phyloP scores from a whole-genome alignment of 805 yeast species.

The Ogataea neopini region DNA sequence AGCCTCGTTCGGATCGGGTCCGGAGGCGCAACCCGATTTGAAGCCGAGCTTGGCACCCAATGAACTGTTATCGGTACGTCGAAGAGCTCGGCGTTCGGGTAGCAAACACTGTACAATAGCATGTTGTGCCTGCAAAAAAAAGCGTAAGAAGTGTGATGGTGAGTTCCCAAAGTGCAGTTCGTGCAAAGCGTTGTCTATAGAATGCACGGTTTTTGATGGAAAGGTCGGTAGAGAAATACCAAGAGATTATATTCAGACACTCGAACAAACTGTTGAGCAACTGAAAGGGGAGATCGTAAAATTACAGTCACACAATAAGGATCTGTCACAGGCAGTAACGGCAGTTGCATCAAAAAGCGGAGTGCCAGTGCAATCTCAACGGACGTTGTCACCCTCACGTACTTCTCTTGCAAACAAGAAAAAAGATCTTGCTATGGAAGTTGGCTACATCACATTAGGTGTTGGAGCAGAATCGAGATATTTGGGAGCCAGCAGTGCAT shows the following conservation, averaged over 20 bases:
- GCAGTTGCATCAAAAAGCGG: neutral
- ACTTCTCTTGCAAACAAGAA: neutral
- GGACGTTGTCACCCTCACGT: neutral
- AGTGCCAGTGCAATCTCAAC: too few relatives aligned
- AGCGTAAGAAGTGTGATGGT: constrained; percentile 54
- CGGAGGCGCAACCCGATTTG: neutral
- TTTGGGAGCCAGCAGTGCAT: constrained; percentile 3
- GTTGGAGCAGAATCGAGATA: constrained; percentile 2
- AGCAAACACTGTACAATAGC: constrained; percentile 44
- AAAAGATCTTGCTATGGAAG: constrained; percentile 4
- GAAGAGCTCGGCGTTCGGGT: neutral
- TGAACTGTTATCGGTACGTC: neutral
- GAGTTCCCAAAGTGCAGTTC: constrained; percentile 48
- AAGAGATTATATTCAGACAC: constrained; percentile 3
- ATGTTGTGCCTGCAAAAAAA: constrained; percentile 50
- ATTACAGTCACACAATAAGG: neutral
- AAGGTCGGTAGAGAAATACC: constrained; percentile 3
- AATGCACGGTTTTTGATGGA: constrained; percentile 13
- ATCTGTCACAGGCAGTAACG: neutral
- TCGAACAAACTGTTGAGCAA: neutral
- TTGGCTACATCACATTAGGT: constrained; percentile 2
- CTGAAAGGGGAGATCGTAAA: neutral
- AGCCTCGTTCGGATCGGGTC: neutral
- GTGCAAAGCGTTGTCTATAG: constrained; percentile 21
- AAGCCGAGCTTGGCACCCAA: neutral